Evolutionary conservation across 2,329 filamentous ascomycete species (phyloP).

Genomic region (Arthrobotrys musiformis): DNA sequence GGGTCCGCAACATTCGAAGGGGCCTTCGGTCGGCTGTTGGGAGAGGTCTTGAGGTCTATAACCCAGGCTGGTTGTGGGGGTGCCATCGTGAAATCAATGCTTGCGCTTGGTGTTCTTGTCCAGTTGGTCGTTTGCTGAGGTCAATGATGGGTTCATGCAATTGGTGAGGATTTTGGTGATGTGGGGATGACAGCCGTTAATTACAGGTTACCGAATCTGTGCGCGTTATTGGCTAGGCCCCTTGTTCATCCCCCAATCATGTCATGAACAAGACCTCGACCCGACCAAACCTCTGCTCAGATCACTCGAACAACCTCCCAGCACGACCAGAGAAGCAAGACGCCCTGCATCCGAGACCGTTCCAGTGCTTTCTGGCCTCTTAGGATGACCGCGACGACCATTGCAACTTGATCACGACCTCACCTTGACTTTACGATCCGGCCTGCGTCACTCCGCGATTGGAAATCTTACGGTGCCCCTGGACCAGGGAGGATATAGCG

Average conservation of each 20-base stretch:
- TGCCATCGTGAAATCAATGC: conserved; percentile 26
- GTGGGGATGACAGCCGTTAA: conserved; percentile 27
- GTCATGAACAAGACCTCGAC: conserved; percentile 5
- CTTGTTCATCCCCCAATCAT: conserved; percentile 27
- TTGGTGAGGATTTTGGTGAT: conserved; percentile 35
- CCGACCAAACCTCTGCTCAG: not conserved
- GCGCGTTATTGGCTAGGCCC: conserved; percentile 47
- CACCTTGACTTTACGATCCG: not conserved
- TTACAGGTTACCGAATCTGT: conserved; percentile 18
- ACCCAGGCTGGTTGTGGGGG: conserved; percentile 72
- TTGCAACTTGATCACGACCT: conserved; percentile 9
- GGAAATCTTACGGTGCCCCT: conserved; percentile 20
- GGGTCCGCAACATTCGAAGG: conserved; percentile 78
- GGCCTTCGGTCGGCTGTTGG: conserved; percentile 74
- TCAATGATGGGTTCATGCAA: not conserved
- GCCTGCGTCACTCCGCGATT: not conserved
- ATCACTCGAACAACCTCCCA: not conserved
- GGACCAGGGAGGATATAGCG: conserved; percentile 15
- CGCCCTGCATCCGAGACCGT: not conserved
- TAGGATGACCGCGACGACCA: conserved; percentile 28
- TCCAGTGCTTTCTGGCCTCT: not conserved
- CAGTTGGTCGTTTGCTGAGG: not conserved
- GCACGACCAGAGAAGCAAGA: conserved; percentile 20
- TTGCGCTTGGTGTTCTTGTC: not conserved
- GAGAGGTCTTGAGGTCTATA: conserved; percentile 77